These are phyloP conservation scores for Batrachochytrium dendrobatidis DNA, from an alignment of 371 early-diverging fungal species.

Conservation along the genomic window DNA sequence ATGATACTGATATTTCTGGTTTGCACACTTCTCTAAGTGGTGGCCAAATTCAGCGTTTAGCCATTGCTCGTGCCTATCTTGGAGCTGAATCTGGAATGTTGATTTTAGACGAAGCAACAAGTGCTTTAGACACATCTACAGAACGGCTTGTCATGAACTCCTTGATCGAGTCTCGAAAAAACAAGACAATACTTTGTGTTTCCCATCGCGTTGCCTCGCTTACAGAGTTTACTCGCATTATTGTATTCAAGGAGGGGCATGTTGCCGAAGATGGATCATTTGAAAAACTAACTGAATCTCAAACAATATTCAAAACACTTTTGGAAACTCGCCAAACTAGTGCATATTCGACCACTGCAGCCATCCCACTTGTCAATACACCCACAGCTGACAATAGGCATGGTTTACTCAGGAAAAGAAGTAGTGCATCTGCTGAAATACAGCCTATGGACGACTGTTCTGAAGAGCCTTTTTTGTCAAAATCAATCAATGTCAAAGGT, in stretches of 20 bases:
- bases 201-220: constrained; percentile 11
- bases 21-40: constrained; percentile 10
- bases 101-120: constrained; percentile 96
- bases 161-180: constrained; percentile 16
- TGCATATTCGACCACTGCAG: neutral
- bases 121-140: constrained; percentile 78
- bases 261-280: neutral
- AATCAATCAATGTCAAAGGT: too few species aligned
- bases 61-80: constrained; percentile 40
- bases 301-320: neutral
- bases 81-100: constrained; percentile 70
- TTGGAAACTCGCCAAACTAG: neutral
- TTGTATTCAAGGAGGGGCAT: neutral
- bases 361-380: too few species aligned
- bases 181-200: constrained; percentile 11
- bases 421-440: neutral
- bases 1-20: constrained; percentile 45
- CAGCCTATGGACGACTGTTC: too few species aligned
- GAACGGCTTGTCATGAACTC: constrained; percentile 75
- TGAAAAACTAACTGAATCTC: neutral
- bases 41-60: constrained; percentile 10
- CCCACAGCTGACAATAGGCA: too few species aligned
- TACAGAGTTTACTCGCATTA: neutral
- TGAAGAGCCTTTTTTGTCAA: too few species aligned
- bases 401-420: too few species aligned